These are phyloP conservation scores for Boletus rex-veris DNA, from an alignment of 768 basidiomycete genomes.

Conservation along the genomic window DNA sequence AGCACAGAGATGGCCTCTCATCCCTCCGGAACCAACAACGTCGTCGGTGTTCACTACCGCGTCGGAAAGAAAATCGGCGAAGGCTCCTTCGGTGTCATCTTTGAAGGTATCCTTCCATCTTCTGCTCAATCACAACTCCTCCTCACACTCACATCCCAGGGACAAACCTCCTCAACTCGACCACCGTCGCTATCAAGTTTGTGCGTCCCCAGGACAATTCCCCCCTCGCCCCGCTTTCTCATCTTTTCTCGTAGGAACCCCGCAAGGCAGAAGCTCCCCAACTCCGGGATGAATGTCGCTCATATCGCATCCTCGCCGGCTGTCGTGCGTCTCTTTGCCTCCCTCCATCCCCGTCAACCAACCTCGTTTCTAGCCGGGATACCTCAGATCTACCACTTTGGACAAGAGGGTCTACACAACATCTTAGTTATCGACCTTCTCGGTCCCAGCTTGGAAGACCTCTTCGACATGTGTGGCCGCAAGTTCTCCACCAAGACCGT, in stretches of 20 bases:
- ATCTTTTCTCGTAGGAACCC: conserved; percentile 58
- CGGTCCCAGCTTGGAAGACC: conserved; percentile 93
- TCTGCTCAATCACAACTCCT: neutral
- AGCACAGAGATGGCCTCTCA: conserved; percentile 48
- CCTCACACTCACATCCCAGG: conserved; percentile 46
- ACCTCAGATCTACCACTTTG: conserved; percentile 99
- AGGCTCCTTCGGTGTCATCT: conserved; percentile 96
- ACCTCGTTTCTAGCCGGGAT: conserved; percentile 70
- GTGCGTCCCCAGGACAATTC: conserved; percentile 49
- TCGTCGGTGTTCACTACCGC: conserved; percentile 95
- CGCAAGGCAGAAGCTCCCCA: conserved; percentile 96
- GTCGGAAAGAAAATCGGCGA: conserved; percentile 99
- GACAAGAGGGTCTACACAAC: conserved; percentile 97
- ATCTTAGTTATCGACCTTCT: conserved; percentile 98
- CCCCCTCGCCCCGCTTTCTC: neutral
- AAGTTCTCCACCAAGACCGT: conserved; percentile 98
- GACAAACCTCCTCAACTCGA: conserved; percentile 95
- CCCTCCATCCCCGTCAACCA: conserved; percentile 8
- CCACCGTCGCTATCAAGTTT: conserved; percentile 99
- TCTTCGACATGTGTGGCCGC: conserved; percentile 98
- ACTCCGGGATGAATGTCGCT: conserved; percentile 96
- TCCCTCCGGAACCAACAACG: conserved; percentile 61
- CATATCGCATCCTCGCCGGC: conserved; percentile 86
- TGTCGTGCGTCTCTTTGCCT: conserved; percentile 62
- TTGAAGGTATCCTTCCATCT: conserved; percentile 54